Evolutionary conservation across 2,329 filamentous ascomycete genomes (phyloP), one percentile per base, ranked within the genome.

Genomic region (Hypoxylon sp.): DNA sequence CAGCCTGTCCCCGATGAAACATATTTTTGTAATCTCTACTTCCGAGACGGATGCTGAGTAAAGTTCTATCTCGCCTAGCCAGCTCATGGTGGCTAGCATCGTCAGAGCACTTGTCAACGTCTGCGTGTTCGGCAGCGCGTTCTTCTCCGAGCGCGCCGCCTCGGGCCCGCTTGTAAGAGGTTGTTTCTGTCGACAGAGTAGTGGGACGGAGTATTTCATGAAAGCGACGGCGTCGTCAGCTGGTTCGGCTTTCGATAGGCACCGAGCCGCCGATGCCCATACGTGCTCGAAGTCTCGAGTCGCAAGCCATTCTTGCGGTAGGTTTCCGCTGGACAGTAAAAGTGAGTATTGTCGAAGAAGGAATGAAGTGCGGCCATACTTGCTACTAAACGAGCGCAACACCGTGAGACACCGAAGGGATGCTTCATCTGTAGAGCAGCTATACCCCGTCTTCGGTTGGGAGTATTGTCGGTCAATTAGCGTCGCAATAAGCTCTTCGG

Each of bases 281-380:
- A 82, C 43, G 1, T 65, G 59, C n/a, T 73, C 70, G 56, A 84
- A 80, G 3, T 75, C 77, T 22, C 68, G 72, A 0, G 80, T 81
- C 4, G 78, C 77, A 24, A 85, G 71, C 83, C 83, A 85, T 8
- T 78, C 74, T 4, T 73, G 53, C 0, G 80, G 80, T 22, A 85
- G 67, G 4, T 65, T 59, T 1, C 73, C 74, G 30, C 65, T 68
- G 4, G 71, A 67, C 22, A 85, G 67, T 17, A 84, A 65, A 0
- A 39, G 57, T 0, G 76, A 71, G 19, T 82, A 69, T 41, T 79
- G 75, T 32, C 76, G 74, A 26, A 82, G 77, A 24, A 79, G 69
- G 53, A 77, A 77, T 0, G 76, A 70, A 6, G 64, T 64, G 3
- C 74, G 74, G 13, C 70, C 70, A 3, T 73, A 77, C 6, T 73